Evolutionary conservation across 371 early-diverging fungal species (phyloP).

Genomic region (Mortierella sp.): DNA sequence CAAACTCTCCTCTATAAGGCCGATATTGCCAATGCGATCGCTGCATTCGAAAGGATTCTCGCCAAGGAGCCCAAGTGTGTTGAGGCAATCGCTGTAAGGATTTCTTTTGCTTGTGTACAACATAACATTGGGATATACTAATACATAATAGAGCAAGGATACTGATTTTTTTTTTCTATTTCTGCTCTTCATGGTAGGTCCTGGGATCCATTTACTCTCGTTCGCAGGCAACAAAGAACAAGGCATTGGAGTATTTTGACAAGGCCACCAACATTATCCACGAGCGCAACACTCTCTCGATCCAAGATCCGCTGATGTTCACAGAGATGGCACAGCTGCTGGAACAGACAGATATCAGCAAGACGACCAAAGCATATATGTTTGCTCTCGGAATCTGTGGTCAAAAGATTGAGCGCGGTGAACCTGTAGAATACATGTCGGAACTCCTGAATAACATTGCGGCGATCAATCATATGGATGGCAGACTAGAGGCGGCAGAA

Average conservation of each 20-base stretch:
- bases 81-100: constrained; percentile 69
- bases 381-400: constrained; percentile 58
- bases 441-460: constrained; percentile 89
- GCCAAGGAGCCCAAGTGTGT: constrained; percentile 70
- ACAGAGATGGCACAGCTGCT: constrained; percentile 72
- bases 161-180: too few relatives aligned
- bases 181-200: constrained; percentile 31
- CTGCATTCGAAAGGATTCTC: constrained; percentile 80
- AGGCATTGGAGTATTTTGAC: constrained; percentile 72
- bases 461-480: constrained; percentile 72
- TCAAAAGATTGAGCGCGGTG: constrained; percentile 48
- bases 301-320: constrained; percentile 65
- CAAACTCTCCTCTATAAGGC: constrained; percentile 61
- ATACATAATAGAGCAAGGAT: neutral
- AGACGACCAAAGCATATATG: constrained; percentile 65
- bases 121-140: neutral
- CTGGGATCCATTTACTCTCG: constrained; percentile 74
- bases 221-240: constrained; percentile 69
- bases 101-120: constrained; percentile 15
- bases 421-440: constrained; percentile 60
- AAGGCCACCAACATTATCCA: constrained; percentile 61
- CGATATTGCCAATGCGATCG: constrained; percentile 69
- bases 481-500: constrained; percentile 55
- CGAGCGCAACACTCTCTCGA: constrained; percentile 56
- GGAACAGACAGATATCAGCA: constrained; percentile 65